A percentile compares a stretch with the other conserved stretches of the same genome.
phyloP scores from a whole-genome alignment of 345 rosid genomes.

The Excoecaria agallocha region DNA sequence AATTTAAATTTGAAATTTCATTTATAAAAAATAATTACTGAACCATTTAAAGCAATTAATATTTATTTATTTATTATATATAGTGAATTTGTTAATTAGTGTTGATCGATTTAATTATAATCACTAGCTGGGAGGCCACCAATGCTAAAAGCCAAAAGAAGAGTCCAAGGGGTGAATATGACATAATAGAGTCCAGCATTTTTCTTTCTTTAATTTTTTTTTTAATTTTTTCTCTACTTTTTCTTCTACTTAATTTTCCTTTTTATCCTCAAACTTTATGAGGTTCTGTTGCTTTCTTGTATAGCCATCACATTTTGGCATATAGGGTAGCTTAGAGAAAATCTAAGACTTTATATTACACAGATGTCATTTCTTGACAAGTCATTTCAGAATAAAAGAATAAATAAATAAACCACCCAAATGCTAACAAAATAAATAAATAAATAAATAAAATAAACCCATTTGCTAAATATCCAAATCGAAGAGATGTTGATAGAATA shows the following conservation, averaged over 20 bases:
- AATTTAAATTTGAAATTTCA: no score
- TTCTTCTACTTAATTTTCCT: no score
- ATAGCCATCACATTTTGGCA: background rate
- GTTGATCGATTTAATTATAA: background rate
- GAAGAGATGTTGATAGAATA: background rate
- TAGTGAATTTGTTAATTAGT: no score
- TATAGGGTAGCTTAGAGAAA: background rate
- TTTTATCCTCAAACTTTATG: constrained; percentile 4
- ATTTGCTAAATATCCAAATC: background rate
- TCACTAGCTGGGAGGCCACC: background rate
- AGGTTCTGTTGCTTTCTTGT: constrained; percentile 4
- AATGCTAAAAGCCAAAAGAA: background rate
- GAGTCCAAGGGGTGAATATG: constrained; percentile 13
- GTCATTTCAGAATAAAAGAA: background rate
- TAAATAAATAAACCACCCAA: background rate
- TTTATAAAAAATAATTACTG: no score
- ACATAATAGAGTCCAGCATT: background rate
- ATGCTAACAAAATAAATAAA: background rate
- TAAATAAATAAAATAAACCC: background rate
- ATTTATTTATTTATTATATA: no score
- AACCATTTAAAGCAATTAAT: no score
- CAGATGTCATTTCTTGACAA: background rate
- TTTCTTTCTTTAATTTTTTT: background rate
- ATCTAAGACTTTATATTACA: background rate
- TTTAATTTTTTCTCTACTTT: background rate